These are phyloP conservation scores for Fonsecaea monophora DNA, from an alignment of 2,329 filamentous ascomycete genomes.

Conservation along the genomic window DNA sequence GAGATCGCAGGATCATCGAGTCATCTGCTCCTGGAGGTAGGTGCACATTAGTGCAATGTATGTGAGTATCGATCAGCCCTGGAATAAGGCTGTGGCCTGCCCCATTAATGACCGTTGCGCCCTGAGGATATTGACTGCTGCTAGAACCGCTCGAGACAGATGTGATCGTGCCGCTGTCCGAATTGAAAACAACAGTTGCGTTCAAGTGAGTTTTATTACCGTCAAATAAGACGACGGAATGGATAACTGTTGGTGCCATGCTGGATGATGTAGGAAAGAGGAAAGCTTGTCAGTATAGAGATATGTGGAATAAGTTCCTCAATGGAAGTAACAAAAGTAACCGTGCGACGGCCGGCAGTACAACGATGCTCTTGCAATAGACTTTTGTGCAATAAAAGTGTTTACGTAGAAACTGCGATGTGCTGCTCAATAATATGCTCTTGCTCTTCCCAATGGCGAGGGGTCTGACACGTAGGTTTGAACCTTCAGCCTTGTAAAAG, in stretches of 20 bases:
- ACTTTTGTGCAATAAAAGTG: background rate
- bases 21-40: conserved; percentile 33
- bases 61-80: conserved; percentile 40
- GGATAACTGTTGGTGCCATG: conserved; percentile 34
- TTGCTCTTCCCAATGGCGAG: background rate
- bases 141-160: conserved; percentile 32
- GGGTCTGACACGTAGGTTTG: background rate
- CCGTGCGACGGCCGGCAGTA: background rate
- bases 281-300: background rate
- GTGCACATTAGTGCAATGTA: conserved; percentile 36
- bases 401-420: background rate
- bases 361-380: background rate
- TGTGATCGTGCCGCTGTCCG: conserved; percentile 33
- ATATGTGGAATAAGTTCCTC: background rate
- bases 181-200: conserved; percentile 38
- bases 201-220: conserved; percentile 29
- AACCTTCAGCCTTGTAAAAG: conserved; percentile 2
- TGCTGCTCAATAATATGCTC: background rate
- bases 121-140: conserved; percentile 20
- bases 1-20: conserved; percentile 29
- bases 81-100: conserved; percentile 38
- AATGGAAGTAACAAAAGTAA: background rate
- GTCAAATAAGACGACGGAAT: conserved; percentile 38
- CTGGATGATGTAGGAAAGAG: conserved; percentile 3
- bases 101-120: conserved; percentile 37